Evolutionary conservation across 164 flowering plant genomes (phyloP).

Genomic region (Kalanchoe fedtschenkoi): DNA sequence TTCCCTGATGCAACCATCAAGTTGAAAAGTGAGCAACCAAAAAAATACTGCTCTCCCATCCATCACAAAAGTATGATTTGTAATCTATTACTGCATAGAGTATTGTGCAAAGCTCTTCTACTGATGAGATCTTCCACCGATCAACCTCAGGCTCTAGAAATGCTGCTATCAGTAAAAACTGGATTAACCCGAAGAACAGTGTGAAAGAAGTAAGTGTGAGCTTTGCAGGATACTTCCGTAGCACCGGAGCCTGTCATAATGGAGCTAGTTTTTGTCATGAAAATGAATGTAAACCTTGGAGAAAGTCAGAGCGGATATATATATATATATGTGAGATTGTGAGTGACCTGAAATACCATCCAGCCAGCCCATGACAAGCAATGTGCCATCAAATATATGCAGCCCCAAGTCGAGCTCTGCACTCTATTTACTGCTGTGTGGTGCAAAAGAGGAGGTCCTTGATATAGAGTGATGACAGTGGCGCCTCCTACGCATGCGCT

Average conservation of each 20-base stretch:
- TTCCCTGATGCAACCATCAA: constrained; percentile 52
- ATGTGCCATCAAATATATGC: constrained; percentile 53
- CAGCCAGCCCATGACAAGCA: constrained; percentile 84
- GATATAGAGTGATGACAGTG: constrained; percentile 54
- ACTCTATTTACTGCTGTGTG: constrained; percentile 14
- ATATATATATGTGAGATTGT: neutral
- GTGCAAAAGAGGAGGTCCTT: constrained; percentile 51
- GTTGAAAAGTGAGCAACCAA: neutral
- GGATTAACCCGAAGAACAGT: constrained; percentile 69
- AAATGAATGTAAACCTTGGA: neutral
- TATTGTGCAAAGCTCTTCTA: constrained; percentile 51
- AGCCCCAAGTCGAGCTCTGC: constrained; percentile 65
- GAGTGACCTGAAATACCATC: constrained; percentile 79
- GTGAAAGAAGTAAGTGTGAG: constrained; percentile 69
- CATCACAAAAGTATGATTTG: neutral
- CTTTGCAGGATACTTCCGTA: constrained; percentile 75
- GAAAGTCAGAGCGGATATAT: neutral
- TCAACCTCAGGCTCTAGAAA: constrained; percentile 41
- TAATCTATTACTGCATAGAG: constrained; percentile 49
- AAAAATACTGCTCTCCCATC: neutral
- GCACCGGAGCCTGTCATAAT: constrained; percentile 50
- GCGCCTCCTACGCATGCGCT: constrained; percentile 62
- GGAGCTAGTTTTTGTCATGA: neutral
- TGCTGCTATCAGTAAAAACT: constrained; percentile 51
- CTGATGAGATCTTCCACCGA: constrained; percentile 53